Evolutionary conservation across 257 asterid species (phyloP), one percentile per base, ranked within the genome.

Genomic region (Leonotis leonurus): DNA sequence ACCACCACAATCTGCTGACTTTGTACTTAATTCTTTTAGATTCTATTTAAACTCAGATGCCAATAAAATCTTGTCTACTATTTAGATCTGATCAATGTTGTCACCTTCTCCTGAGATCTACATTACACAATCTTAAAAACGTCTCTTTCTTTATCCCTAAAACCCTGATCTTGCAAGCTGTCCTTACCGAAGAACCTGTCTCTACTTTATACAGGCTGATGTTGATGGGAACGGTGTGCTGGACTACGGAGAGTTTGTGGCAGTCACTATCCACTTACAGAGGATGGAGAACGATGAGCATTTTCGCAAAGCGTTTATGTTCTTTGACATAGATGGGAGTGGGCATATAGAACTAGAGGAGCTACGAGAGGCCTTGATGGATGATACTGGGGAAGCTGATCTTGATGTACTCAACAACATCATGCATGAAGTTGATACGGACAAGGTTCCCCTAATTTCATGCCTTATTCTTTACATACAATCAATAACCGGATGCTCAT

Each of bases 171-270:
- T 33, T 60, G 40, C 49, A 27, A 46, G 8, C 7, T 8, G n/a
- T 52, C 43, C 68, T 55, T 41, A 65, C 18, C 36, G 39, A 64
- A 49, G n/a, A n/a, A 10, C 36, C 18, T 9, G 8, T 69, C 27
- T 69, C 56, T 8, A 35, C 56, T 44, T 51, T 24, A 30, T 18
- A 67, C 46, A 90, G 98, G 98, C 96, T 56, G 98, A 90, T 82
- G 89, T 83, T 46, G 95, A 90, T 78, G 96, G 96, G 50, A 88
- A 88, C 40, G 98, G 98, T 2, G 74, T 83, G 56, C 60, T 90
- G 85, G 94, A 90, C 77, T 90, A 83, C 37, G 94, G 98, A 24
- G 98, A 90, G 81, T 90, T 90, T 75, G 98, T 90, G 24, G 96
- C 98, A 33, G 98, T 90, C 36, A 85, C 92, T 44, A 84, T 90